phyloP scores from a whole-genome alignment of 352 stramenopile genomes.

The Globisporangium iwayamae region DNA sequence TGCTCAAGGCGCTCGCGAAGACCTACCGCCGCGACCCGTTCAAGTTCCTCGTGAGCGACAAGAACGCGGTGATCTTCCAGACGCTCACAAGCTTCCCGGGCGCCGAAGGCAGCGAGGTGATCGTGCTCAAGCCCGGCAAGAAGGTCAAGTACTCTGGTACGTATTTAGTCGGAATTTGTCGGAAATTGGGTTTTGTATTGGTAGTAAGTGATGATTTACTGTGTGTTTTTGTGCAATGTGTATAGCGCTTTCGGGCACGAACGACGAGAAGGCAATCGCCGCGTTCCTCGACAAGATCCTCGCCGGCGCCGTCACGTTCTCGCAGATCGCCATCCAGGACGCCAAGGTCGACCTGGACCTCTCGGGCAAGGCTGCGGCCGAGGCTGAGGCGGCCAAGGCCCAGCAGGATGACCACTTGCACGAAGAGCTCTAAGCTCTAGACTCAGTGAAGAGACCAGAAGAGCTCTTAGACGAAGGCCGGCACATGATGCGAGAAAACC shows the following conservation, averaged over 20 bases:
- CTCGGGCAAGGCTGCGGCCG: not conserved
- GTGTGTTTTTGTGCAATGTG: constrained; percentile 4
- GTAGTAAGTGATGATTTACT: too few species aligned
- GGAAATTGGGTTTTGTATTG: not conserved
- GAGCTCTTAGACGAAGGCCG: not conserved
- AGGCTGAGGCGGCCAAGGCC: not conserved
- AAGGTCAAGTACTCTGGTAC: constrained; percentile 62
- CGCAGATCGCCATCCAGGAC: constrained; percentile 12
- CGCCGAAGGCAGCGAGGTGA: constrained; percentile 20
- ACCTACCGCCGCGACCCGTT: constrained; percentile 78
- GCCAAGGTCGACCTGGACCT: constrained; percentile 11
- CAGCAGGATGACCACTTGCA: not conserved
- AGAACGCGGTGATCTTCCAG: constrained; percentile 32
- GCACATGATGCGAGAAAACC: not conserved
- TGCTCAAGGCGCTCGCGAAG: constrained; percentile 63
- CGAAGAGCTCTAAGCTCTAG: constrained; percentile 6
- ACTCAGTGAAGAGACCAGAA: not conserved
- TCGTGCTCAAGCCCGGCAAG: constrained; percentile 61
- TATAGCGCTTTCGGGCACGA: constrained; percentile 31
- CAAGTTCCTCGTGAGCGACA: constrained; percentile 42
- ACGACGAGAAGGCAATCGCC: constrained; percentile 31
- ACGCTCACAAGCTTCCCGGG: constrained; percentile 37
- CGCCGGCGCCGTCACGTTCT: constrained; percentile 53
- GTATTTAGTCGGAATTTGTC: constrained; percentile 9
- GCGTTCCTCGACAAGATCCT: constrained; percentile 65